Percentiles rank a stretch among this genome's conserved stretches.
phyloP scores from a whole-genome alignment of 2,329 filamentous ascomycete genomes.

The Lasiodiplodia hormozganensis region DNA sequence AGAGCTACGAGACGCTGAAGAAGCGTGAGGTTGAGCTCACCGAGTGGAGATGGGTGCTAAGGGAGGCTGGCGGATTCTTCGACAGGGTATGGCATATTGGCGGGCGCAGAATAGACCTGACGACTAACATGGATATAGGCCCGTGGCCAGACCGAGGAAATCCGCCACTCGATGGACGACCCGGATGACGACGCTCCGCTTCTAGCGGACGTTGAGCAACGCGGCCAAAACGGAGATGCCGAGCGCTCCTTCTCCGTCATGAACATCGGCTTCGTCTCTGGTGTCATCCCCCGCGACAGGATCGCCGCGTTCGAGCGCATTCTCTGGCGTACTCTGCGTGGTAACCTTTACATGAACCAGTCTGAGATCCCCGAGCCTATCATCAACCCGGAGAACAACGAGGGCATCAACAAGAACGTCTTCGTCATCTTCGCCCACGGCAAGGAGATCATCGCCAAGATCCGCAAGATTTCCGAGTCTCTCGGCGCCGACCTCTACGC shows the following conservation, averaged over 20 bases:
- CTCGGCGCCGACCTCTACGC: slow-evolving; percentile 95
- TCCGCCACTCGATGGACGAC: slow-evolving; percentile 87
- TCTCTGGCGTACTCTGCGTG: slow-evolving; percentile 93
- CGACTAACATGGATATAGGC: slow-evolving; percentile 57
- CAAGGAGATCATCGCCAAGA: slow-evolving; percentile 98
- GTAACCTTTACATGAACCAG: slow-evolving; percentile 99
- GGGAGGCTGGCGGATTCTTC: slow-evolving; percentile 96
- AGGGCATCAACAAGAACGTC: slow-evolving; percentile 93
- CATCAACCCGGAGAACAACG: slow-evolving; percentile 89
- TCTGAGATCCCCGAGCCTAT: slow-evolving; percentile 95
- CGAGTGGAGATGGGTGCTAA: slow-evolving; percentile 97
- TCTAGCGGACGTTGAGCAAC: slow-evolving; percentile 89
- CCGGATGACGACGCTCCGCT: slow-evolving; percentile 90
- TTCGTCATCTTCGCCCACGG: slow-evolving; percentile 99
- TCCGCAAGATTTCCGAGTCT: slow-evolving; percentile 97
- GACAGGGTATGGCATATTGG: slow-evolving; percentile 65
- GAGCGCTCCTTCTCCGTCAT: slow-evolving; percentile 93
- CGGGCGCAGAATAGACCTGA: background rate
- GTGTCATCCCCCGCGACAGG: slow-evolving; percentile 90
- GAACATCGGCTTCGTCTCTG: slow-evolving; percentile 98
- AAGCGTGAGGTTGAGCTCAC: slow-evolving; percentile 96
- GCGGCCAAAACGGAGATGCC: slow-evolving; percentile 70
- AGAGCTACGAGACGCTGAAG: slow-evolving; percentile 98
- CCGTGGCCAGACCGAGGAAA: slow-evolving; percentile 95
- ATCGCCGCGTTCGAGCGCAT: slow-evolving; percentile 97